phyloP scores from a whole-genome alignment of 371 early-diverging fungal species.

The Syncephalastrum contaminatum region DNA sequence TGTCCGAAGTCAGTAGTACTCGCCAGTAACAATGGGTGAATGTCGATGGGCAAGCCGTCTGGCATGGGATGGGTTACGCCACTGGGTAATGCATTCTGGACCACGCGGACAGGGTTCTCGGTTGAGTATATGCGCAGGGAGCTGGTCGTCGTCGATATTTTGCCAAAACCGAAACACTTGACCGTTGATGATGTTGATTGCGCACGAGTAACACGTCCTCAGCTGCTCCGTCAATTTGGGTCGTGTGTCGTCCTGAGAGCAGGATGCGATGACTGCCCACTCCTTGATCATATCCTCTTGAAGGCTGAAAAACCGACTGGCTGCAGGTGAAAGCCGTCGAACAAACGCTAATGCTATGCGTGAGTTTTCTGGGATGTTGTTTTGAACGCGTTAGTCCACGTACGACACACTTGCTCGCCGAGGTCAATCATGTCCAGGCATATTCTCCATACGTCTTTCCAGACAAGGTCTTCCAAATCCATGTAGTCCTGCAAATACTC shows the following conservation, averaged over 20 bases:
- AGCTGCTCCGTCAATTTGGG: slow-evolving; percentile 17
- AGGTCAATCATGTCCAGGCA: slow-evolving; percentile 20
- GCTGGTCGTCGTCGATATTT: too few relatives aligned
- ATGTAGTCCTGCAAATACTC: slow-evolving; percentile 9
- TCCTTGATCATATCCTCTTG: background rate
- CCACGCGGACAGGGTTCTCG: too few relatives aligned
- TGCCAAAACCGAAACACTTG: slow-evolving; percentile 26
- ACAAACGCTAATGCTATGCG: too few relatives aligned
- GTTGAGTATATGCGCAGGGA: too few relatives aligned
- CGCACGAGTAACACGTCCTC: slow-evolving; percentile 26
- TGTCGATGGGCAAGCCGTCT: too few relatives aligned
- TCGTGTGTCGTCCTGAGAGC: too few relatives aligned
- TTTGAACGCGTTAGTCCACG: background rate
- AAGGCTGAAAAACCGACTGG: slow-evolving; percentile 6
- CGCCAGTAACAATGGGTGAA: too few relatives aligned
- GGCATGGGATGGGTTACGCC: too few relatives aligned
- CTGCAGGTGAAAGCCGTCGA: background rate
- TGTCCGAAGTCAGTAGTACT: too few relatives aligned
- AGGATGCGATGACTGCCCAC: too few relatives aligned
- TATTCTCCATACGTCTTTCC: slow-evolving; percentile 15
- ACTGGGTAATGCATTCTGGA: too few relatives aligned
- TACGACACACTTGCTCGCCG: slow-evolving; percentile 15
- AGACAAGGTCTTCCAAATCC: slow-evolving; percentile 2
- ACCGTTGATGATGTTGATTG: slow-evolving; percentile 26
- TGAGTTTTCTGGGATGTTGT: background rate